A percentile compares a stretch with the other conserved stretches of the same genome.
These are phyloP conservation scores for Biscogniauxia marginata DNA, from an alignment of 2,329 filamentous ascomycete genomes.

Conservation along the genomic window DNA sequence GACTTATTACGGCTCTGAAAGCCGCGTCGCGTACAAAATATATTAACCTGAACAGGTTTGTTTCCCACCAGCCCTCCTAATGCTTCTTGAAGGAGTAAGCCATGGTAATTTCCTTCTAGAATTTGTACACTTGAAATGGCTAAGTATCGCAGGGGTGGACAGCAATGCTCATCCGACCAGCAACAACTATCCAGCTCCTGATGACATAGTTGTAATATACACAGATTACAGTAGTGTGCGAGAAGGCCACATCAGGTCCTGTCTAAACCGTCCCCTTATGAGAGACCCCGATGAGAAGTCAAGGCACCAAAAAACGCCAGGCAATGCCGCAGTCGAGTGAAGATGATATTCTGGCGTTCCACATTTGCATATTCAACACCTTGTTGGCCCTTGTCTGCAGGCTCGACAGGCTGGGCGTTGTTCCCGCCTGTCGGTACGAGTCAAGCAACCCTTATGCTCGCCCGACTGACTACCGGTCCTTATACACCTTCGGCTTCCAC, in stretches of 20 bases:
- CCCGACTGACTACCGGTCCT: slow-evolving; percentile 61
- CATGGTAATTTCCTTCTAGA: neutral
- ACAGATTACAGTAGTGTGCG: neutral
- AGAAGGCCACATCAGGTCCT: neutral
- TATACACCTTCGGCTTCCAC: slow-evolving; percentile 94
- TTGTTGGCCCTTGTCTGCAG: slow-evolving; percentile 1
- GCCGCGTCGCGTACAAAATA: too few species aligned
- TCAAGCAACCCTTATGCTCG: too few species aligned
- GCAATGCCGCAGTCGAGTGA: slow-evolving; percentile 55
- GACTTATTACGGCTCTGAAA: too few species aligned
- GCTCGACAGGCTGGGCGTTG: too few species aligned
- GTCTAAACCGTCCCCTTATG: neutral
- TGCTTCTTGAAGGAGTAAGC: slow-evolving; percentile 4
- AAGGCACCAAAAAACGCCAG: slow-evolving; percentile 42
- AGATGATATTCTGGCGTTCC: slow-evolving; percentile 43
- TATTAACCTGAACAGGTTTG: too few species aligned
- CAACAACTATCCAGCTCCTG: neutral
- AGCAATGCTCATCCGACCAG: neutral
- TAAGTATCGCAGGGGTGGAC: neutral
- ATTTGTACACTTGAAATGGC: neutral
- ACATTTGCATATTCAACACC: slow-evolving; percentile 7
- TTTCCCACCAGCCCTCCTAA: too few species aligned
- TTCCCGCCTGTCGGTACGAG: too few species aligned
- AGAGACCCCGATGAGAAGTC: slow-evolving; percentile 14
- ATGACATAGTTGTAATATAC: neutral